Evolutionary conservation across 805 yeast genomes (phyloP), one percentile per base, ranked within the genome.

Genomic region (Yarrowia sp.): DNA sequence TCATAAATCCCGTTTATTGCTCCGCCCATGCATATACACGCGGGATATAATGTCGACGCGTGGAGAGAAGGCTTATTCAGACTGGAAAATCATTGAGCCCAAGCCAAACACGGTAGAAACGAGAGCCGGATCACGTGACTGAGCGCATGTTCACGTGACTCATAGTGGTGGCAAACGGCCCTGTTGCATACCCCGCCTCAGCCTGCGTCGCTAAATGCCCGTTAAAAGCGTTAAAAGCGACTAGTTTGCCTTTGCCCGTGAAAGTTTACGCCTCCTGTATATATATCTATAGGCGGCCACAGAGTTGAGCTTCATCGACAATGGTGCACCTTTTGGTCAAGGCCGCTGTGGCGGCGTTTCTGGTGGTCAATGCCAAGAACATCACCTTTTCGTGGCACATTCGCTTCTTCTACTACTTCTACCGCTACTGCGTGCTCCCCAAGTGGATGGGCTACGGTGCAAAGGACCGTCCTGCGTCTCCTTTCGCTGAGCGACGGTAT

Each of bases 321-420:
- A 47, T 47, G 56, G n/a, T 27, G 29, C 14, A 51, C 3, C 33
- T 51, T n/a, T 31, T 24, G 42, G 24, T 35, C 41, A 51, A 51
- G 36, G 56, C 41, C 4, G 19, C 70, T 19, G 63, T 64, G 44
- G 61, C 62, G 16, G 22, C 70, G 14, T 68, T 68, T 35, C 67
- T 76, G 4, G 44, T 80, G 1, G 71, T 82, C 14, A 79, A 84
- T 14, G 78, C 81, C 74, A 90, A 90, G 69, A 76, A 85, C 5
- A 67, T 88, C 2, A 96, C 96, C 2, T 75, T 85, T 18, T 86
- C 84, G 0, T 90, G 85, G 70, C 79, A 80, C 63, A 49, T 83
- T 25, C 78, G 94, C 44, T 89, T 90, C 72, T 86, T 84, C 68
- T 73, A 71, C 65, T 70, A 76, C 31, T 75, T 82, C 13, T 35